These are phyloP conservation scores for Deuterostichococcus epilithicus DNA, from an alignment of 139 green algal genomes.

Conservation along the genomic window DNA sequence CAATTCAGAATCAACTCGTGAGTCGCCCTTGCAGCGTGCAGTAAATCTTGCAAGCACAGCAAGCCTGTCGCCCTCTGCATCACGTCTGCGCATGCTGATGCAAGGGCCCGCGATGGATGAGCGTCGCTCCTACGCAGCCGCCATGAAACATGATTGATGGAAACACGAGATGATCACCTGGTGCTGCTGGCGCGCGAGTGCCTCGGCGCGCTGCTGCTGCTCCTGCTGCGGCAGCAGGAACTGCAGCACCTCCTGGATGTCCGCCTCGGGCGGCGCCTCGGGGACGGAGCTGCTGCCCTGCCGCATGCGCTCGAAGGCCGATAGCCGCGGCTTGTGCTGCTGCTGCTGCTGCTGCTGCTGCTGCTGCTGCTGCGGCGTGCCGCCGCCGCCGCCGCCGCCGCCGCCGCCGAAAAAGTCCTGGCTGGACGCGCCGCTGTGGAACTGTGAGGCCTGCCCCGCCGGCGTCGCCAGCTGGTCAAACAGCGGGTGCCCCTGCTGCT, in stretches of 20 bases:
- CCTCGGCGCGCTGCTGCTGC: slow-evolving; percentile 17
- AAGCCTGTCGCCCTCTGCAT: not conserved
- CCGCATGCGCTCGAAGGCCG: not conserved
- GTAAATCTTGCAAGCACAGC: not conserved
- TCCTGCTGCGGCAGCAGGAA: slow-evolving; percentile 15
- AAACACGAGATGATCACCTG: not conserved
- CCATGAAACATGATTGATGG: not conserved
- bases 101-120: not conserved
- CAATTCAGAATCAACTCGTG: not conserved
- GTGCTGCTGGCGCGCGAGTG: not conserved
- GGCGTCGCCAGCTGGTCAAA: not conserved
- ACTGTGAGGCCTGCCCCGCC: not conserved
- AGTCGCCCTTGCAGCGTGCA: not conserved
- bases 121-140: not conserved
- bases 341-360: not conserved
- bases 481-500: slow-evolving; percentile 1
- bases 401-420: too few relatives aligned
- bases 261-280: not conserved
- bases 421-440: not conserved
- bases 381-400: too few relatives aligned
- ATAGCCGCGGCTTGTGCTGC: not conserved
- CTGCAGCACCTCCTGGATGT: not conserved
- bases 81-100: not conserved
- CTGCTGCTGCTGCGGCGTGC: not conserved
- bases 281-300: not conserved